Conservation (phyloP, 805 yeast genomes). For the Komagataella pseudopastoris region DNA sequence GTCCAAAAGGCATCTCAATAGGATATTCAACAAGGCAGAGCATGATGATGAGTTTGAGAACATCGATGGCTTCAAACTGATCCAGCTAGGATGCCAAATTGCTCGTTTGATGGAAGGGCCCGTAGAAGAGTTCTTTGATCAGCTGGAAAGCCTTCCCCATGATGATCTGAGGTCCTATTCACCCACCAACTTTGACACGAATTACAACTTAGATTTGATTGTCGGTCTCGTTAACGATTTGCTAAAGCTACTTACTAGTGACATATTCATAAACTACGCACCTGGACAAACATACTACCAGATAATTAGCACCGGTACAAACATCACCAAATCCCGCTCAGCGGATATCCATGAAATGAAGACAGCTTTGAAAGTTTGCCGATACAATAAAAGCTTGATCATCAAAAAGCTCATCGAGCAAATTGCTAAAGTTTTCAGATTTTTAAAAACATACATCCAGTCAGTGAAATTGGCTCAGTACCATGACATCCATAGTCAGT, state of each 20-base stretch:
- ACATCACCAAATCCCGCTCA: not conserved
- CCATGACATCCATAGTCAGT: not conserved
- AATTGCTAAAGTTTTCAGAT: not conserved
- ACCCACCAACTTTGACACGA: not conserved
- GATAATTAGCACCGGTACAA: not conserved
- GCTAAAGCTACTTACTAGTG: not conserved
- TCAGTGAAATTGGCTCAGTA: not conserved
- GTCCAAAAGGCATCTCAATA: not conserved
- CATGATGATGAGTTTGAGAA: not conserved
- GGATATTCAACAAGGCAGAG: not conserved
- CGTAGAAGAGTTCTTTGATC: not conserved
- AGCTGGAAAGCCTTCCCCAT: not conserved
- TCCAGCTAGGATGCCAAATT: not conserved
- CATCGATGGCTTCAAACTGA: not conserved
- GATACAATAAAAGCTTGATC: not conserved
- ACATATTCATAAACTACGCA: not conserved
- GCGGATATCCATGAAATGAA: not conserved
- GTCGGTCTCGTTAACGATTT: not conserved
- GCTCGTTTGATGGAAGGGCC: not conserved
- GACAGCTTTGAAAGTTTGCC: not conserved
- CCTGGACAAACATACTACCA: not conserved
- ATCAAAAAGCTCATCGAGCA: conserved; percentile 1
- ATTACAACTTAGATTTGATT: not conserved
- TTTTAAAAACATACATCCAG: not conserved
- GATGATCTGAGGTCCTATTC: not conserved